Conservation (phyloP, 768 basidiomycete species). For the Lactarius evosmus region DNA sequence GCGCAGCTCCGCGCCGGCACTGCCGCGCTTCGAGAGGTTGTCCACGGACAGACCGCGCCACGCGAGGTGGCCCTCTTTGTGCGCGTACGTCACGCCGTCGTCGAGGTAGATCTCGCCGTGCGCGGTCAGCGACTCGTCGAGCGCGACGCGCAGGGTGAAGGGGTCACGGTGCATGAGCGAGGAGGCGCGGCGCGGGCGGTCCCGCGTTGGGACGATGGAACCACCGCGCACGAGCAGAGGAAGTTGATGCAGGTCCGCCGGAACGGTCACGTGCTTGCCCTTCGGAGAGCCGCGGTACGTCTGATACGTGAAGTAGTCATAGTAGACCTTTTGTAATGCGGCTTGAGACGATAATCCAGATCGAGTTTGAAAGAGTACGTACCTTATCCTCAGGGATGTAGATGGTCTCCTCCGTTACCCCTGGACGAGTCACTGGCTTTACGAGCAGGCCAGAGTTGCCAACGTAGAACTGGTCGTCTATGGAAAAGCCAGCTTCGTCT, state of each 20-base stretch:
- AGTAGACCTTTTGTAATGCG: constrained; percentile 64
- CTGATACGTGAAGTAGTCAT: constrained; percentile 80
- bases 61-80: constrained; percentile 73
- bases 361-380: constrained; percentile 14
- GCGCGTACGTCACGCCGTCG: constrained; percentile 82
- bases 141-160: constrained; percentile 83
- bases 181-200: constrained; percentile 83
- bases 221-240: constrained; percentile 90
- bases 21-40: constrained; percentile 43
- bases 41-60: constrained; percentile 75
- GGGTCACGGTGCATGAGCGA: constrained; percentile 89
- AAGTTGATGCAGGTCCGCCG: constrained; percentile 73
- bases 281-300: constrained; percentile 64
- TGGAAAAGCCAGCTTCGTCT: constrained; percentile 76
- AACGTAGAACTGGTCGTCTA: constrained; percentile 94
- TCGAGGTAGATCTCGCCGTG: constrained; percentile 90
- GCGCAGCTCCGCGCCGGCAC: constrained; percentile 41
- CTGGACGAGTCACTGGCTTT: constrained; percentile 83
- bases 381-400: constrained; percentile 89
- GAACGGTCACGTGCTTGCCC: constrained; percentile 69
- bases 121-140: constrained; percentile 58
- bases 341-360: neutral
- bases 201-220: constrained; percentile 82
- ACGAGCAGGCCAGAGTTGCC: constrained; percentile 86
- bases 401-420: constrained; percentile 61